Conservation (phyloP, 768 basidiomycete genomes). For the Boletales sp. region DNA sequence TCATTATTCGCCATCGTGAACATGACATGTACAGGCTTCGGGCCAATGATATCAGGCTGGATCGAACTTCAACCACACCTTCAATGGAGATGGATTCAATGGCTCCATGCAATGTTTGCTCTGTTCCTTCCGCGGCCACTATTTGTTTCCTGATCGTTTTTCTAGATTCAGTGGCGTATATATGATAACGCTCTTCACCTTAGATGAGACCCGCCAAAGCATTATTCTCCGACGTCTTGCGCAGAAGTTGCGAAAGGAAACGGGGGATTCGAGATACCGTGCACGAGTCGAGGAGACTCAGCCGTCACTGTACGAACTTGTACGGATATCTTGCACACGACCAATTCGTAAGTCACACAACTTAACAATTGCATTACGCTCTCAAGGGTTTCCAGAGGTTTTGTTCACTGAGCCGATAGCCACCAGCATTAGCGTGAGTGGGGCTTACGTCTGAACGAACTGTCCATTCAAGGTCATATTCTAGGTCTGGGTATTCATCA, state of each 20-base stretch:
- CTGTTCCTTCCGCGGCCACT: no score
- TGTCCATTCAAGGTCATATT: not conserved
- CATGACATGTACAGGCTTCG: slow-evolving; percentile 60
- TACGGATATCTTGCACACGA: slow-evolving; percentile 66
- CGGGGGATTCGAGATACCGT: slow-evolving; percentile 60
- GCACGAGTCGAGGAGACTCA: slow-evolving; percentile 63
- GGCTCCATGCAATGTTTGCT: slow-evolving; percentile 63
- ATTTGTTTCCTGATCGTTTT: not conserved
- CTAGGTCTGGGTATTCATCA: slow-evolving; percentile 64
- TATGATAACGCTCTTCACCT: slow-evolving; percentile 46
- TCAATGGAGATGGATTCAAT: slow-evolving; percentile 80
- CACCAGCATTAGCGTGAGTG: slow-evolving; percentile 62
- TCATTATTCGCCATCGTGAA: slow-evolving; percentile 61
- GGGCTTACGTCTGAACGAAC: not conserved
- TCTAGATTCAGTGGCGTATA: slow-evolving; percentile 51
- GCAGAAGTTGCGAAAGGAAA: slow-evolving; percentile 56
- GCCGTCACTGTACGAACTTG: slow-evolving; percentile 48
- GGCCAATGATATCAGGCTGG: slow-evolving; percentile 63
- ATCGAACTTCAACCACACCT: slow-evolving; percentile 56
- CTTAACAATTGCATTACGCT: not conserved
- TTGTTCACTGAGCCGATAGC: slow-evolving; percentile 60
- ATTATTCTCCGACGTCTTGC: slow-evolving; percentile 68
- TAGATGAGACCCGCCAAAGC: slow-evolving; percentile 69
- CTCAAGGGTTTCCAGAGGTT: slow-evolving; percentile 8
- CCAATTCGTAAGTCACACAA: slow-evolving; percentile 54